phyloP scores from a whole-genome alignment of 768 basidiomycete genomes.

The Postia placenta region DNA sequence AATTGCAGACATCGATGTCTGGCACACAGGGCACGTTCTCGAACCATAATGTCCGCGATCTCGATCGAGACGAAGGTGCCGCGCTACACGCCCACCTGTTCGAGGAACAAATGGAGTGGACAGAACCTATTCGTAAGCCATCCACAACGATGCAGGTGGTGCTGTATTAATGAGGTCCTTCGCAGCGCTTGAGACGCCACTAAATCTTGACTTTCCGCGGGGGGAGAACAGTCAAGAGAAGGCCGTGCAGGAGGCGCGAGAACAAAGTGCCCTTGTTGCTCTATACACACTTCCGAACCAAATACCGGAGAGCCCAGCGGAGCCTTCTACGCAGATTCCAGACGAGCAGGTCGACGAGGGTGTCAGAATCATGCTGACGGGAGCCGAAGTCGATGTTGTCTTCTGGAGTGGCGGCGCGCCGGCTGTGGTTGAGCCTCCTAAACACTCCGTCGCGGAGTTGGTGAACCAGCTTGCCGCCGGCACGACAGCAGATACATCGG shows the following conservation, averaged over 20 bases:
- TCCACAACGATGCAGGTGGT: slow-evolving; percentile 1
- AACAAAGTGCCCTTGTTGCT: slow-evolving; percentile 70
- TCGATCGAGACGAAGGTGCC: slow-evolving; percentile 85
- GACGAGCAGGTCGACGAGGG: slow-evolving; percentile 68
- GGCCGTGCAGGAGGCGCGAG: slow-evolving; percentile 65
- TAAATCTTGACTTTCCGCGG: slow-evolving; percentile 47
- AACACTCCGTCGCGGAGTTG: slow-evolving; percentile 59
- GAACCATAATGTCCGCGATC: slow-evolving; percentile 70
- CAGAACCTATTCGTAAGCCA: slow-evolving; percentile 70
- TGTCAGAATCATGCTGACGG: slow-evolving; percentile 60
- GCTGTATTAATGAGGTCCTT: slow-evolving; percentile 12
- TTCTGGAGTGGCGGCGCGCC: slow-evolving; percentile 50
- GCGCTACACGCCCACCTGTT: slow-evolving; percentile 78
- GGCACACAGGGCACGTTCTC: slow-evolving; percentile 60
- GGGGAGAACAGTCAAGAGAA: slow-evolving; percentile 70
- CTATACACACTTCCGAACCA: slow-evolving; percentile 65
- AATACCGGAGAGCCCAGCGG: slow-evolving; percentile 75
- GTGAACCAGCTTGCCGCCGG: slow-evolving; percentile 56
- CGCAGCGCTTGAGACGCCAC: slow-evolving; percentile 59
- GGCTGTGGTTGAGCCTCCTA: slow-evolving; percentile 15
- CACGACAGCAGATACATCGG: slow-evolving; percentile 32
- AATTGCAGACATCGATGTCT: slow-evolving; percentile 33
- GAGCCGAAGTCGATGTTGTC: slow-evolving; percentile 57
- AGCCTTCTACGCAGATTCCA: slow-evolving; percentile 50
- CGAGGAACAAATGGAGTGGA: slow-evolving; percentile 85